Evolutionary conservation across 345 rosid species (phyloP).

Genomic region (Microthlaspi erraticum): DNA sequence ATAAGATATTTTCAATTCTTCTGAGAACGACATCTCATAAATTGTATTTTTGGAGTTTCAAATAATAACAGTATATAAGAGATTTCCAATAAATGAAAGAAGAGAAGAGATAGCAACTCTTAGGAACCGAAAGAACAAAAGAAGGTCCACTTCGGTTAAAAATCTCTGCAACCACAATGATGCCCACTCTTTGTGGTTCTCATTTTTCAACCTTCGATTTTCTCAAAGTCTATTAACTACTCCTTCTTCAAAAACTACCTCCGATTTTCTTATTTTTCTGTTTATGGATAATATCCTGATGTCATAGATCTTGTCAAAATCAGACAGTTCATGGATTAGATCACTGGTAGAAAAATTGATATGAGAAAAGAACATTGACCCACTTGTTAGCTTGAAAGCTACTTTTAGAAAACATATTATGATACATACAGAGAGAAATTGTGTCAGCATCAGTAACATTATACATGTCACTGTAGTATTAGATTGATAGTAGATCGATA

Average conservation of each 20-base stretch:
- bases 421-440: background rate
- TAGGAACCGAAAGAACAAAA: slow-evolving; percentile 31
- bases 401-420: slow-evolving; percentile 20
- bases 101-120: background rate
- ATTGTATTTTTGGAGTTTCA: background rate
- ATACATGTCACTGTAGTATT: slow-evolving; percentile 17
- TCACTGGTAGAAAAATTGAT: slow-evolving; percentile 38
- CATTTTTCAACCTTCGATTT: slow-evolving; percentile 25
- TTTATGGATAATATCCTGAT: slow-evolving; percentile 43
- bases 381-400: slow-evolving; percentile 39
- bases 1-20: background rate
- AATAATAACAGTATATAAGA: background rate
- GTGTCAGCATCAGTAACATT: slow-evolving; percentile 32
- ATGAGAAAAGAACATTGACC: slow-evolving; percentile 34
- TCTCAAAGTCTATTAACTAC: slow-evolving; percentile 34
- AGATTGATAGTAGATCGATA: slow-evolving; percentile 23
- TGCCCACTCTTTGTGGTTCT: slow-evolving; percentile 44
- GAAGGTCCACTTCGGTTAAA: slow-evolving; percentile 46
- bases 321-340: slow-evolving; percentile 42
- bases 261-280: background rate
- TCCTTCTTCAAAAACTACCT: slow-evolving; percentile 20
- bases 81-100: background rate
- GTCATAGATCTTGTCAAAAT: slow-evolving; percentile 41
- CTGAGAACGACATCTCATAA: background rate
- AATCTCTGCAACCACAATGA: slow-evolving; percentile 36